Evolutionary conservation across 2,329 filamentous ascomycete genomes (phyloP).

Genomic region (Cytospora chrysosperma): DNA sequence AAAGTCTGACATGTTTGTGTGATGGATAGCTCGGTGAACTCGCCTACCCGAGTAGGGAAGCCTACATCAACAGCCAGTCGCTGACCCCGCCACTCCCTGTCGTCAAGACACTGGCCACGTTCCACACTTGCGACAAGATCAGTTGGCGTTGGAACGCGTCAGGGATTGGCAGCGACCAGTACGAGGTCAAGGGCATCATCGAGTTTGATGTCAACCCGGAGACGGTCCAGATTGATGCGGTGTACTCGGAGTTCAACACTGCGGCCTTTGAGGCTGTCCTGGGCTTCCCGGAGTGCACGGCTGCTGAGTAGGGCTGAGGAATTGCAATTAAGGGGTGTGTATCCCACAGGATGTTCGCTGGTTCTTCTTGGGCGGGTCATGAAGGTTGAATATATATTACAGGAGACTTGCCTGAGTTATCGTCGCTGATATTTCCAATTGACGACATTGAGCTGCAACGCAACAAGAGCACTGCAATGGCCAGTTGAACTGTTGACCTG

Average conservation of each 20-base stretch:
- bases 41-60: slow-evolving; percentile 21
- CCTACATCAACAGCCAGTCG: slow-evolving; percentile 21
- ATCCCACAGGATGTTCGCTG: neutral
- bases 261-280: slow-evolving; percentile 19
- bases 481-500: no score
- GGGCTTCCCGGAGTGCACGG: neutral
- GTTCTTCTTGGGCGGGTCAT: no score
- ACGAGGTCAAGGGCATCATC: slow-evolving; percentile 22
- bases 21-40: slow-evolving; percentile 17
- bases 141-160: slow-evolving; percentile 23
- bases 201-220: slow-evolving; percentile 10
- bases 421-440: no score
- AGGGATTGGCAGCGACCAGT: slow-evolving; percentile 17
- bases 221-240: slow-evolving; percentile 17
- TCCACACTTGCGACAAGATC: slow-evolving; percentile 20
- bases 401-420: no score
- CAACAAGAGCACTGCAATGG: no score
- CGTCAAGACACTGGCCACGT: slow-evolving; percentile 16
- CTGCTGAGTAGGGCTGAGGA: neutral
- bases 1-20: neutral
- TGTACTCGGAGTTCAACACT: slow-evolving; percentile 24
- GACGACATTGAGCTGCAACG: no score
- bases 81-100: slow-evolving; percentile 17
- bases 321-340: no score
- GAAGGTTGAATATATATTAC: no score